These are phyloP conservation scores for Microbotryum silenes-acaulis DNA, from an alignment of 1,284 basidiomycete genomes.

Conservation along the genomic window DNA sequence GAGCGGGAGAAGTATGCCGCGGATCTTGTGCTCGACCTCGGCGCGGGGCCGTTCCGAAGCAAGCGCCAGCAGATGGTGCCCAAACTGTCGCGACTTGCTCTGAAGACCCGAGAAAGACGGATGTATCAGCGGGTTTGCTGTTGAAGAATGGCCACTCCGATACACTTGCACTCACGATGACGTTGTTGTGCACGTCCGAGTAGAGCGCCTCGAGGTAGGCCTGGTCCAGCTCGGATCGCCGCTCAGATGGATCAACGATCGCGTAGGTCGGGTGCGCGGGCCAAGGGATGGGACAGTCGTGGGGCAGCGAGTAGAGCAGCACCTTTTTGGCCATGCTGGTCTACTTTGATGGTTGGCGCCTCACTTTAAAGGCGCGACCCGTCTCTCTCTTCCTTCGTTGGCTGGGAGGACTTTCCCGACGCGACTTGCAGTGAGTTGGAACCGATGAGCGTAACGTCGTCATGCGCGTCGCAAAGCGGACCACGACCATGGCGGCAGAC, in stretches of 20 bases:
- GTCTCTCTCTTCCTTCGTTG: no score
- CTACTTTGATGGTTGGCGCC: no score
- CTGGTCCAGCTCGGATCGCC: conserved; percentile 8
- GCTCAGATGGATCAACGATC: conserved; percentile 7
- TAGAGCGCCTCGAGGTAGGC: conserved; percentile 19
- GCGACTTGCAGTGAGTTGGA: no score
- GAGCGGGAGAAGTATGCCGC: conserved; percentile 15
- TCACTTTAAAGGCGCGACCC: no score
- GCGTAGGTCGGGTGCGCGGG: conserved; percentile 15
- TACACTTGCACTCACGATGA: conserved; percentile 9
- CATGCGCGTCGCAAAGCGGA: no score
- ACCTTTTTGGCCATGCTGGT: no score
- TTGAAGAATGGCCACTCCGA: background rate
- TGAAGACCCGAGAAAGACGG: background rate
- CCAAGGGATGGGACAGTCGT: conserved; percentile 18
- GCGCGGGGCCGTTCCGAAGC: conserved; percentile 1
- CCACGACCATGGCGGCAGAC: no score
- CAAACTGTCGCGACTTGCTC: conserved; percentile 20
- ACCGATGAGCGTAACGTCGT: no score
- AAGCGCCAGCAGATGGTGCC: conserved; percentile 15
- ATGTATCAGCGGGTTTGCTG: no score
- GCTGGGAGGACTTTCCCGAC: no score
- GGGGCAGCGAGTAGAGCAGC: conserved; percentile 19
- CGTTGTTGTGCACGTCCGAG: background rate
- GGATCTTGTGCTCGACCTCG: conserved; percentile 7